Evolutionary conservation across 2,329 filamentous ascomycete species (phyloP).

Genomic region (Lecanicillium sp.): DNA sequence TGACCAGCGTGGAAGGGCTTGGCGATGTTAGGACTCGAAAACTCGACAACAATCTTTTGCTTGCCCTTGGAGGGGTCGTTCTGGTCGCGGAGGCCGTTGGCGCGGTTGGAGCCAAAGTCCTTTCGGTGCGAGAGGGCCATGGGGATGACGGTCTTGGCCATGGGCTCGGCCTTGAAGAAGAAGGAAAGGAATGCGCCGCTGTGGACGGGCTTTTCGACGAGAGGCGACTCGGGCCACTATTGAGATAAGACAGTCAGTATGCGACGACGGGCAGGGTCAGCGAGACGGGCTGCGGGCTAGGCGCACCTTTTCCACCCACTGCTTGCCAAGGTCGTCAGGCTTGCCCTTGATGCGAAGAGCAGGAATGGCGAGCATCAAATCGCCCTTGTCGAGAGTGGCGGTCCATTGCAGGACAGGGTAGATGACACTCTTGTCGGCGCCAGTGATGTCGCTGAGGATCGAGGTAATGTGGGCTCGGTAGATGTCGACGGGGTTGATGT

Average conservation of each 20-base stretch:
- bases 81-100: conserved; percentile 55
- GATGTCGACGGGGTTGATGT: conserved; percentile 16
- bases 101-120: conserved; percentile 57
- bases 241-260: background rate
- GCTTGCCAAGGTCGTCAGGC: conserved; percentile 53
- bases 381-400: conserved; percentile 71
- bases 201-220: conserved; percentile 64
- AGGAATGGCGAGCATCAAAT: conserved; percentile 71
- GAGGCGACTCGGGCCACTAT: conserved; percentile 66
- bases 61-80: conserved; percentile 52
- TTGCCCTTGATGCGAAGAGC: conserved; percentile 74
- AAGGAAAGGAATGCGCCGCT: conserved; percentile 69
- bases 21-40: conserved; percentile 80
- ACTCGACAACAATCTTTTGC: conserved; percentile 69
- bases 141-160: conserved; percentile 62
- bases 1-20: conserved; percentile 80
- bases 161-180: conserved; percentile 67
- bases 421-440: conserved; percentile 42
- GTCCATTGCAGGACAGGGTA: conserved; percentile 76
- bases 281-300: background rate
- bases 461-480: conserved; percentile 26
- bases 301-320: conserved; percentile 56
- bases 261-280: conserved; percentile 13
- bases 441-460: conserved; percentile 22
- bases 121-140: conserved; percentile 57